A percentile compares a stretch with the other conserved stretches of the same genome.
Evolutionary conservation across 345 rosid species (phyloP).

Genomic region (Noccaea caerulescens): DNA sequence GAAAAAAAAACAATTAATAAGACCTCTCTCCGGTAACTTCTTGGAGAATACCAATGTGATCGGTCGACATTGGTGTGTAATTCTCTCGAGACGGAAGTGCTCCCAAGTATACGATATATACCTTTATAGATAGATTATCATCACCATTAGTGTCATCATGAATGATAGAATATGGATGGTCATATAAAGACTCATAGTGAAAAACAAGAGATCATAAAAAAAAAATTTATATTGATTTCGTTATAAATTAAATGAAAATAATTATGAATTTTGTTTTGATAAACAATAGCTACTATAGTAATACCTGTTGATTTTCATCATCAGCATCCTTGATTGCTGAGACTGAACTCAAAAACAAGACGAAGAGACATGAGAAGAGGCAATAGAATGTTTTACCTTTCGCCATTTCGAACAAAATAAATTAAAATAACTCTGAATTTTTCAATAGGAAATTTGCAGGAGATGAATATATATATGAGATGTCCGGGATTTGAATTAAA

Average conservation of each 20-base stretch:
- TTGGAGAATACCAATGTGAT: slow-evolving; percentile 46
- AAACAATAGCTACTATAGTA: neutral
- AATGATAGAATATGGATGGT: neutral
- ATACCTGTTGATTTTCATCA: slow-evolving; percentile 26
- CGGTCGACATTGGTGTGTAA: slow-evolving; percentile 29
- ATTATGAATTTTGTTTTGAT: neutral
- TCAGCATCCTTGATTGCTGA: slow-evolving; percentile 2
- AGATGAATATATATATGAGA: neutral
- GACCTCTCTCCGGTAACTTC: slow-evolving; percentile 36
- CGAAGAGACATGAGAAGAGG: slow-evolving; percentile 24
- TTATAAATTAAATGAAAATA: neutral
- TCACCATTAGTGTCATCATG: neutral
- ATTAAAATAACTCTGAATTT: neutral
- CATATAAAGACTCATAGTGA: neutral
- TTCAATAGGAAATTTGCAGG: neutral
- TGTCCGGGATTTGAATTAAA: neutral
- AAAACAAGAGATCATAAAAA: neutral
- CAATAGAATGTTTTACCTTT: neutral
- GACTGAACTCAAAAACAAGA: slow-evolving; percentile 9
- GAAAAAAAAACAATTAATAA: no score
- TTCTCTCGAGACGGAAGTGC: slow-evolving; percentile 25
- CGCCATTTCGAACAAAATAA: slow-evolving; percentile 6
- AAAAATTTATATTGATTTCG: no score
- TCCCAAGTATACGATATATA: slow-evolving; percentile 33
- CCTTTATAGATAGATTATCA: slow-evolving; percentile 11